These are phyloP conservation scores for Phycomyces nitens DNA, from an alignment of 192 early-diverging fungal species.

Conservation along the genomic window DNA sequence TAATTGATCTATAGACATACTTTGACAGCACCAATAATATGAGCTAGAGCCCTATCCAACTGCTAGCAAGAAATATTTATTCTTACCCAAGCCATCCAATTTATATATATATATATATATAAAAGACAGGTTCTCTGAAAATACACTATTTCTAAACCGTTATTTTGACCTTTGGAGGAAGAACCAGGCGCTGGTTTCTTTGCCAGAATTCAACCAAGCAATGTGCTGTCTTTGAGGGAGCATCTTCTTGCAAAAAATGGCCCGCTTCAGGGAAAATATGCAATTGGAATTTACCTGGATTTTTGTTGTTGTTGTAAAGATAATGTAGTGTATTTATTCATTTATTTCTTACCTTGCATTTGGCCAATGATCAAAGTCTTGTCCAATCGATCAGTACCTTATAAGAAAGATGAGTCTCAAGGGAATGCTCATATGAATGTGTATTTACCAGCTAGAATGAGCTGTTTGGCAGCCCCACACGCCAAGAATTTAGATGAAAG, in stretches of 20 bases:
- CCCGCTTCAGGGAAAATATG: slow-evolving; percentile 64
- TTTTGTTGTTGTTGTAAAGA: background rate
- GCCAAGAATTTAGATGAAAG: slow-evolving; percentile 69
- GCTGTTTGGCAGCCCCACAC: slow-evolving; percentile 55
- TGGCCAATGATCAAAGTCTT: slow-evolving; percentile 73
- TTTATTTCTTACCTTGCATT: slow-evolving; percentile 64
- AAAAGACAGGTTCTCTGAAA: too few relatives aligned
- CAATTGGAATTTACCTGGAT: slow-evolving; percentile 68
- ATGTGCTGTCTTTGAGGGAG: slow-evolving; percentile 53
- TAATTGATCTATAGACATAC: too few relatives aligned
- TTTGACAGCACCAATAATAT: too few relatives aligned
- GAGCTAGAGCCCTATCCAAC: too few relatives aligned
- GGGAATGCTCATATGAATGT: too few relatives aligned
- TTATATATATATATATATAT: too few relatives aligned
- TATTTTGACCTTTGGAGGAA: slow-evolving; percentile 39
- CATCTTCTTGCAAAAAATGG: slow-evolving; percentile 73
- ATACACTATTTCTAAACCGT: too few relatives aligned
- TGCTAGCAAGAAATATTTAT: too few relatives aligned
- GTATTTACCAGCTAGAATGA: slow-evolving; percentile 60
- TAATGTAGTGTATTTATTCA: too few relatives aligned
- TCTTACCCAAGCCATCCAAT: too few relatives aligned
- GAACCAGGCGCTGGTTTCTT: slow-evolving; percentile 57
- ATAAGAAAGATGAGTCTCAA: background rate
- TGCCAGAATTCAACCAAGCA: slow-evolving; percentile 64
- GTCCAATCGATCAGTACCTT: slow-evolving; percentile 70